A percentile compares a stretch with the other conserved stretches of the same genome.
phyloP scores from a whole-genome alignment of 192 early-diverging fungal species.

The Pilaira anomala region DNA sequence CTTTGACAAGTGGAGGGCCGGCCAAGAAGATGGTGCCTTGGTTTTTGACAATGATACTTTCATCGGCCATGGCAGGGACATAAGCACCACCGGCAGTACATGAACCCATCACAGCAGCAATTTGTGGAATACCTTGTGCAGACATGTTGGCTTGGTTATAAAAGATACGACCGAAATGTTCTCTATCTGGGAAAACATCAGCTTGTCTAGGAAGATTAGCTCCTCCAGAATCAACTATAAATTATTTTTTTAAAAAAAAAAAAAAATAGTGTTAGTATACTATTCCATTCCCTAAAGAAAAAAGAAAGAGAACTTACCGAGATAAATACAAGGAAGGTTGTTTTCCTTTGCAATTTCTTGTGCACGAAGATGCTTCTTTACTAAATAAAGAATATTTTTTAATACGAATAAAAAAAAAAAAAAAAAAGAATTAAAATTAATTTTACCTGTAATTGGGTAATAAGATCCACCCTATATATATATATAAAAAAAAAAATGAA shows the following conservation, averaged over 20 bases:
- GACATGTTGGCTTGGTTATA: constrained; percentile 87
- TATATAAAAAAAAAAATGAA: neutral
- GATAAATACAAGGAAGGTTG: constrained; percentile 89
- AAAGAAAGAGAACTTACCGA: constrained; percentile 38
- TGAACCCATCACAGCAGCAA: constrained; percentile 96
- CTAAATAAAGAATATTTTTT: constrained; percentile 41
- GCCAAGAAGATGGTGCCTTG: constrained; percentile 97
- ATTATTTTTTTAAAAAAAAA: constrained; percentile 2
- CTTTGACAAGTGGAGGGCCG: constrained; percentile 93
- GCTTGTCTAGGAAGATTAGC: constrained; percentile 92
- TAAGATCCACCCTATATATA: constrained; percentile 79
- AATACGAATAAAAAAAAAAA: neutral
- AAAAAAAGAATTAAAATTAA: neutral
- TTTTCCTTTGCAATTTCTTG: constrained; percentile 97
- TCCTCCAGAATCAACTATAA: constrained; percentile 86
- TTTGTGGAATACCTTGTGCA: constrained; percentile 82
- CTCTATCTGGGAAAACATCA: constrained; percentile 94
- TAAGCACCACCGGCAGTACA: constrained; percentile 98
- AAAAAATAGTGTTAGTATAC: neutral
- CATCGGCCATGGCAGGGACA: constrained; percentile 97
- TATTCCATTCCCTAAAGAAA: neutral
- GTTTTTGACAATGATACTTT: constrained; percentile 91
- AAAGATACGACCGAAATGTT: constrained; percentile 94
- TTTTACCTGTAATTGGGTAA: constrained; percentile 77
- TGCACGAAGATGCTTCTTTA: constrained; percentile 96